Conservation (phyloP, 2,329 filamentous ascomycete species). For the Cercospora canescens region DNA sequence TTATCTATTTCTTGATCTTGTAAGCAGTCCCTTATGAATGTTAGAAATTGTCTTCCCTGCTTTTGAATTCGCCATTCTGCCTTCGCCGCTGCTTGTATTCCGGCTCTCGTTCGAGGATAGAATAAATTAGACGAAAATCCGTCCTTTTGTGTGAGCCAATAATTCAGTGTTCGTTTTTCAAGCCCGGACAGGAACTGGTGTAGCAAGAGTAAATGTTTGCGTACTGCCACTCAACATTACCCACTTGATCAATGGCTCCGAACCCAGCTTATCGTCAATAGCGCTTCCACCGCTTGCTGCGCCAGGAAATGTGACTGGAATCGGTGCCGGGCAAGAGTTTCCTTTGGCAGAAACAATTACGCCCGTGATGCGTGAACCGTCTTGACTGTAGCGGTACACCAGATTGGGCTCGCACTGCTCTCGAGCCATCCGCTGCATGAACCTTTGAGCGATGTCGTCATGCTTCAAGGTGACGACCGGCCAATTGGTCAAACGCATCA, state of each 20-base stretch:
- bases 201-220: conserved; percentile 4
- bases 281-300: conserved; percentile 5
- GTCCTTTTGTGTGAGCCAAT: not conserved
- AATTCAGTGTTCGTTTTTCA: not conserved
- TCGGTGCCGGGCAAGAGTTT: conserved; percentile 6
- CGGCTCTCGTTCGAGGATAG: no score
- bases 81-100: no score
- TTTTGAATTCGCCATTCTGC: not conserved
- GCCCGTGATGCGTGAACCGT: not conserved
- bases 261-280: conserved; percentile 8
- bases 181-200: conserved; percentile 6
- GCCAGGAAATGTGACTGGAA: conserved; percentile 15
- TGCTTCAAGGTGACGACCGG: conserved; percentile 12
- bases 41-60: not conserved
- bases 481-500: conserved; percentile 11
- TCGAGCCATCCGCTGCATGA: conserved; percentile 4
- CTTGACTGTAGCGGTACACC: not conserved
- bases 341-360: conserved; percentile 6
- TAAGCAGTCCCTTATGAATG: not conserved
- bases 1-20: not conserved
- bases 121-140: no score
- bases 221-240: conserved; percentile 3
- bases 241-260: conserved; percentile 15
- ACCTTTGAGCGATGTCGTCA: conserved; percentile 7
- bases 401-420: conserved; percentile 8